Conservation (phyloP, 2,329 filamentous ascomycete species). For the Penicillium sclerotiorum region DNA sequence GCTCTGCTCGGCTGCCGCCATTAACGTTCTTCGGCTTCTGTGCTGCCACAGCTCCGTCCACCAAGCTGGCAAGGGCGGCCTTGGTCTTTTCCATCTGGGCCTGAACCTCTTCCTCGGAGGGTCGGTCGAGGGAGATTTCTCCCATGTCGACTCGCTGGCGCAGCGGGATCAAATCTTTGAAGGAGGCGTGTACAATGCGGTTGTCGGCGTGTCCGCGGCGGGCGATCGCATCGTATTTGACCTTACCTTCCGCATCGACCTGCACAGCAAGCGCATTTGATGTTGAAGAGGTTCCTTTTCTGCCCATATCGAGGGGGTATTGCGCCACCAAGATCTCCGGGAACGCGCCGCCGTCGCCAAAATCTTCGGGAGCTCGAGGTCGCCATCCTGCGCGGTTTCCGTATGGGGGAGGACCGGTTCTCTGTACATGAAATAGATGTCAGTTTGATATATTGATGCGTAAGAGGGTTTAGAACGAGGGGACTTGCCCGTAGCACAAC, state of each 20-base stretch:
- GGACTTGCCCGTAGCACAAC: conserved; percentile 70
- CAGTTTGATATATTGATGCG: background rate
- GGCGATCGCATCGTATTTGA: conserved; percentile 95
- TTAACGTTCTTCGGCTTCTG: conserved; percentile 97
- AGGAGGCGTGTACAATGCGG: conserved; percentile 88
- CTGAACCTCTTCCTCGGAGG: conserved; percentile 79
- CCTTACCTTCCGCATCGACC: conserved; percentile 86
- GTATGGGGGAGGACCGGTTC: conserved; percentile 82
- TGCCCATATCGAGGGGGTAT: conserved; percentile 93
- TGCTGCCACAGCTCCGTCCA: conserved; percentile 81
- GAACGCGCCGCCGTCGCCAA: conserved; percentile 93
- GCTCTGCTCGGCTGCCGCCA: conserved; percentile 74
- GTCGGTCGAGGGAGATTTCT: conserved; percentile 82
- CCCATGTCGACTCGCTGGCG: conserved; percentile 91
- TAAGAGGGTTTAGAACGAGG: background rate
- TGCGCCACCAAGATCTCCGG: conserved; percentile 92
- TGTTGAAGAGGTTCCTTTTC: conserved; percentile 66
- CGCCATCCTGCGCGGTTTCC: conserved; percentile 88
- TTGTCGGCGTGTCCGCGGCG: conserved; percentile 81
- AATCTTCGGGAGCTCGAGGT: conserved; percentile 85
- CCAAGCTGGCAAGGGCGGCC: conserved; percentile 77
- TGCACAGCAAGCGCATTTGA: conserved; percentile 92
- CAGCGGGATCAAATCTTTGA: conserved; percentile 94
- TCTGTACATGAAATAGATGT: conserved; percentile 47
- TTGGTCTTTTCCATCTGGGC: conserved; percentile 87